phyloP scores from a whole-genome alignment of 2,329 filamentous ascomycete genomes.

The Torrubiella hemipterigena region DNA sequence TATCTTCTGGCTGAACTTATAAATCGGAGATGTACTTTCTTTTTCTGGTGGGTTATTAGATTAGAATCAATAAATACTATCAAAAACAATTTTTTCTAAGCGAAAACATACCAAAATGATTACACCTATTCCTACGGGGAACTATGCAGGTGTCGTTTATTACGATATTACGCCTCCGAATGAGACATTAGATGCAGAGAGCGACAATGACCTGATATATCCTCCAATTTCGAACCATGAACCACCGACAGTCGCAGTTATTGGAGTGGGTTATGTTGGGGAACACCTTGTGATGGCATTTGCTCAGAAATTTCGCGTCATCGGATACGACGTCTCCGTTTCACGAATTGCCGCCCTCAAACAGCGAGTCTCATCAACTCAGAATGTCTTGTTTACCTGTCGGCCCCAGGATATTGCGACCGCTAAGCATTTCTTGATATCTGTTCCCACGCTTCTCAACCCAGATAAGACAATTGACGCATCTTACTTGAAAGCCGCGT shows the following conservation, averaged over 20 bases:
- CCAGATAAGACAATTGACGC: constrained; percentile 34
- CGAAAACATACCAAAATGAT: no score
- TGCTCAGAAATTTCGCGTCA: constrained; percentile 23
- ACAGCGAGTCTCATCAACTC: constrained; percentile 13
- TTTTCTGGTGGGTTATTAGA: no score
- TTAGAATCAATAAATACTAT: no score
- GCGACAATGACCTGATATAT: no score
- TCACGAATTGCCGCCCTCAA: constrained; percentile 22
- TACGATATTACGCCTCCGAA: constrained; percentile 22
- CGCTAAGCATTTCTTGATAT: constrained; percentile 40
- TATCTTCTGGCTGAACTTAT: no score
- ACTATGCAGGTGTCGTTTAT: constrained; percentile 9
- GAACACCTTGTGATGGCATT: constrained; percentile 34
- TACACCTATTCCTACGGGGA: no score
- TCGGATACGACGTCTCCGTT: constrained; percentile 36
- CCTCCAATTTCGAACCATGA: no score
- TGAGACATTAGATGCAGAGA: no score
- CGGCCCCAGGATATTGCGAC: constrained; percentile 21
- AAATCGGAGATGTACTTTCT: no score
- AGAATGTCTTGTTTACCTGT: constrained; percentile 23
- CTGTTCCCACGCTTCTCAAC: constrained; percentile 38
- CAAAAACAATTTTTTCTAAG: no score
- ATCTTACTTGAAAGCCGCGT: constrained; percentile 30
- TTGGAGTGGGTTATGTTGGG: constrained; percentile 42
- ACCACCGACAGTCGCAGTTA: constrained; percentile 31